Conservation (phyloP, 2,329 filamentous ascomycete species). For the Ophiocordyceps camponoti-leonardi region DNA sequence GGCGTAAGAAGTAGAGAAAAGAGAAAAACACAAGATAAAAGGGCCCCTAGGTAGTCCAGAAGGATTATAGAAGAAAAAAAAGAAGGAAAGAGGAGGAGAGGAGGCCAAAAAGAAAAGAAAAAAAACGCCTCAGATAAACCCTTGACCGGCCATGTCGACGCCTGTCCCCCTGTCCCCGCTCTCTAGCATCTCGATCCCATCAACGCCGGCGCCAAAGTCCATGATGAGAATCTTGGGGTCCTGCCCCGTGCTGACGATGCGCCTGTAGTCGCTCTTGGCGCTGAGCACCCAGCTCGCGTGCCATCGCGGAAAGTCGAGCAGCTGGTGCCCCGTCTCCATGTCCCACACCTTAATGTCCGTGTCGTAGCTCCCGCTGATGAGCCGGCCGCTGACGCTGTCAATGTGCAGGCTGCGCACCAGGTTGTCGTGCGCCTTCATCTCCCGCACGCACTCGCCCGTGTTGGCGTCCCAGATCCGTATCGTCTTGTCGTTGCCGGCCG, state of each 20-base stretch:
- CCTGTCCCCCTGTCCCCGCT: constrained; percentile 13
- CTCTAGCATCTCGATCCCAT: constrained; percentile 41
- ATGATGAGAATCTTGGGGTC: constrained; percentile 84
- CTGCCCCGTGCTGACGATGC: constrained; percentile 89
- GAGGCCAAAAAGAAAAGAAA: neutral
- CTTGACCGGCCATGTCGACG: constrained; percentile 3
- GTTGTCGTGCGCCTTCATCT: constrained; percentile 67
- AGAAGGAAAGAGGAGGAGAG: neutral
- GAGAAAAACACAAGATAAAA: neutral
- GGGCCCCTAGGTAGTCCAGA: neutral
- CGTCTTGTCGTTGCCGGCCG: constrained; percentile 85
- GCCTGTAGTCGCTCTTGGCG: constrained; percentile 86
- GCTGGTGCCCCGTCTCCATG: constrained; percentile 58
- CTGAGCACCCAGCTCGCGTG: constrained; percentile 93
- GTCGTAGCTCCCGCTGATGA: constrained; percentile 89
- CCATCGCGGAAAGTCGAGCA: constrained; percentile 84
- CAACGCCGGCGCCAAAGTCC: constrained; percentile 61
- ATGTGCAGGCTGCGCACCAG: constrained; percentile 84
- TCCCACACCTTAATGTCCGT: constrained; percentile 92
- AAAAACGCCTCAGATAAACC: constrained; percentile 10
- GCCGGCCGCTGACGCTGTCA: constrained; percentile 68
- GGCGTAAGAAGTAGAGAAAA: no score
- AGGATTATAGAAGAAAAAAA: neutral
- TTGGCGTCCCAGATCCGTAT: constrained; percentile 95
- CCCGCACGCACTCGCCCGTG: constrained; percentile 66